Conservation (phyloP, 441 rosid genomes). For the Breynia disticha region DNA sequence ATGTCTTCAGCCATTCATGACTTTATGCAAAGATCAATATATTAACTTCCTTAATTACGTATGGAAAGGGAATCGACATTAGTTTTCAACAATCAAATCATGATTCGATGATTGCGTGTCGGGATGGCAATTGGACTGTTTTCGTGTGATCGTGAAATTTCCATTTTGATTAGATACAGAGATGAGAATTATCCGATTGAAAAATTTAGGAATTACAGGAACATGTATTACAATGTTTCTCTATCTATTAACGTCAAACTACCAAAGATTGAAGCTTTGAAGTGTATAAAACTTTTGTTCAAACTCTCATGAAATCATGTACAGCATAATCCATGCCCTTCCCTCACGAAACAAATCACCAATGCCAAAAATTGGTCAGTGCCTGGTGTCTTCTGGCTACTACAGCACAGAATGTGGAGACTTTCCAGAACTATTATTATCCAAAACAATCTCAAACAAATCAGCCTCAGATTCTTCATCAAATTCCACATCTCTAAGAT, state of each 20-base stretch:
- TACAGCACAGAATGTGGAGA: constrained; percentile 31
- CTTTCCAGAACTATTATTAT: constrained; percentile 30
- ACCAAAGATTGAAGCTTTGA: too few species aligned
- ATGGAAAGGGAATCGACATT: too few species aligned
- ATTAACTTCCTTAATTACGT: not conserved
- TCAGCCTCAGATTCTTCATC: constrained; percentile 92
- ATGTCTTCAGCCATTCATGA: not conserved
- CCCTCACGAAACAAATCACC: constrained; percentile 6
- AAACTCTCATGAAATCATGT: constrained; percentile 4
- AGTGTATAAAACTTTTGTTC: constrained; percentile 1
- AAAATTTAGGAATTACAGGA: too few species aligned
- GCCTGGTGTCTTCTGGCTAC: constrained; percentile 4
- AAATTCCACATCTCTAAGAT: constrained; percentile 31
- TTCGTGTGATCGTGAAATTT: not conserved
- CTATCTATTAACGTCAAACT: too few species aligned
- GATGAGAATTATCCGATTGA: too few species aligned
- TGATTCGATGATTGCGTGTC: not conserved
- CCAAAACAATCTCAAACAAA: constrained; percentile 78
- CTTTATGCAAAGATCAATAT: not conserved
- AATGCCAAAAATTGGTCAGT: constrained; percentile 9
- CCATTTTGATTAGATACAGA: too few species aligned
- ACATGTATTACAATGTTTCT: too few species aligned
- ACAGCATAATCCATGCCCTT: constrained; percentile 15
- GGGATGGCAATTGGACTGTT: not conserved
- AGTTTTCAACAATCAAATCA: too few species aligned